A percentile compares a stretch with the other conserved stretches of the same genome.
Evolutionary conservation across 2,329 filamentous ascomycete genomes (phyloP).

Genomic region (Colletotrichum theobromicola): DNA sequence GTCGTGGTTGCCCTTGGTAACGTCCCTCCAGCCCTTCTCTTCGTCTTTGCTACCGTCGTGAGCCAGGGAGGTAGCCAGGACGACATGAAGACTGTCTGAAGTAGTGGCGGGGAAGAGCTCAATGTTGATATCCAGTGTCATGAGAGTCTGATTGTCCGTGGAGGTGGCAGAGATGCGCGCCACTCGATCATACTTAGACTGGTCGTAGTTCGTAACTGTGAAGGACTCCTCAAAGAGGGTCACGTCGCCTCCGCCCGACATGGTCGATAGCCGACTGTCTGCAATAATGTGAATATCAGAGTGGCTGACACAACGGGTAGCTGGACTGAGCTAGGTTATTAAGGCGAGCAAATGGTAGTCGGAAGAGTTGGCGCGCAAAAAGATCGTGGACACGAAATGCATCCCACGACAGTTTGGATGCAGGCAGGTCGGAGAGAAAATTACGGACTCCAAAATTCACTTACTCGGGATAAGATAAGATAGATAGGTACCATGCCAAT

Average conservation of each 20-base stretch:
- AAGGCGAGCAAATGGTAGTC: neutral
- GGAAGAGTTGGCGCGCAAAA: neutral
- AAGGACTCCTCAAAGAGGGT: constrained; percentile 95
- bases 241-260: constrained; percentile 75
- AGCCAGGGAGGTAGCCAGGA: constrained; percentile 83
- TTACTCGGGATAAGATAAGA: neutral
- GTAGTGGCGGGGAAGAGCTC: constrained; percentile 83
- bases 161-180: constrained; percentile 82
- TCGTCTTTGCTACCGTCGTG: constrained; percentile 86
- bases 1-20: constrained; percentile 51
- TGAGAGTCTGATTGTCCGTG: constrained; percentile 73
- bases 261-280: constrained; percentile 24
- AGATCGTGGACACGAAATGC: neutral
- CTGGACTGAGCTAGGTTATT: too few species aligned
- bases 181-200: constrained; percentile 93
- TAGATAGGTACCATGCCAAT: neutral
- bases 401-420: neutral
- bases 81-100: constrained; percentile 79
- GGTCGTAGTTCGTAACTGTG: constrained; percentile 78
- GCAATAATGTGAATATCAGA: neutral
- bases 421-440: neutral
- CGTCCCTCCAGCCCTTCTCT: constrained; percentile 81
- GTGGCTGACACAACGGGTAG: too few species aligned
- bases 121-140: constrained; percentile 91
- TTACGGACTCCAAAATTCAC: neutral